Evolutionary conservation across 225 moss, liverwort and hornwort species (phyloP).

Genomic region (Marchantia polymorpha): DNA sequence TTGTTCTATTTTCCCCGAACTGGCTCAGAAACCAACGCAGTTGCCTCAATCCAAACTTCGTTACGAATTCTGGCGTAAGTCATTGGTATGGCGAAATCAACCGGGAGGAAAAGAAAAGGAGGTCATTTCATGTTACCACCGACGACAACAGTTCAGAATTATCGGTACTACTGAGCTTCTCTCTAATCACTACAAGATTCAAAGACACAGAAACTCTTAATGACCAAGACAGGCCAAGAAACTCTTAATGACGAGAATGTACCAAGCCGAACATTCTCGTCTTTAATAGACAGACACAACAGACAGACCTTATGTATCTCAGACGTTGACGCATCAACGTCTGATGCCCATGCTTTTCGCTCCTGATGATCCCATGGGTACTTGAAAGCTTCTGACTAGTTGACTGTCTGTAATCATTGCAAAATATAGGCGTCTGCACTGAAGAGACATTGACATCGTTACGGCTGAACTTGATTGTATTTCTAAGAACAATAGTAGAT

Average conservation of each 20-base stretch:
- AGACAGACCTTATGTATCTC: too few relatives aligned
- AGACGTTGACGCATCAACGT: too few relatives aligned
- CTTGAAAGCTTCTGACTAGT: conserved; percentile 71
- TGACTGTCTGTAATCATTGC: conserved; percentile 48
- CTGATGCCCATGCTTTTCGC: conserved; percentile 77
- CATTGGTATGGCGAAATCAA: too few relatives aligned
- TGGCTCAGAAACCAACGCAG: conserved; percentile 18
- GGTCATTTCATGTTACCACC: conserved; percentile 66
- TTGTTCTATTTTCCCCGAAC: conserved; percentile 11
- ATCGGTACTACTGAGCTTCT: conserved; percentile 20
- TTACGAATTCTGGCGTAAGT: too few relatives aligned
- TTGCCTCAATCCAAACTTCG: conserved; percentile 38
- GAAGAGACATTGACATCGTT: too few relatives aligned
- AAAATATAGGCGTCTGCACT: background rate
- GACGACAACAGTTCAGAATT: background rate
- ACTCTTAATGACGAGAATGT: too few relatives aligned
- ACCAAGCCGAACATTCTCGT: too few relatives aligned
- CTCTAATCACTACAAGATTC: conserved; percentile 25
- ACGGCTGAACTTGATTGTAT: conserved; percentile 7
- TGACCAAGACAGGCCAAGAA: too few relatives aligned
- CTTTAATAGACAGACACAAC: too few relatives aligned
- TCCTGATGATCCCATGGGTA: conserved; percentile 73
- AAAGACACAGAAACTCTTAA: too few relatives aligned
- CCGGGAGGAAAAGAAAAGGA: conserved; percentile 29
- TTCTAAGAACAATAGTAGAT: too few relatives aligned